Base-by-base conservation (phyloP, 179 eudicot species). In the Nepenthes alata region DNA sequence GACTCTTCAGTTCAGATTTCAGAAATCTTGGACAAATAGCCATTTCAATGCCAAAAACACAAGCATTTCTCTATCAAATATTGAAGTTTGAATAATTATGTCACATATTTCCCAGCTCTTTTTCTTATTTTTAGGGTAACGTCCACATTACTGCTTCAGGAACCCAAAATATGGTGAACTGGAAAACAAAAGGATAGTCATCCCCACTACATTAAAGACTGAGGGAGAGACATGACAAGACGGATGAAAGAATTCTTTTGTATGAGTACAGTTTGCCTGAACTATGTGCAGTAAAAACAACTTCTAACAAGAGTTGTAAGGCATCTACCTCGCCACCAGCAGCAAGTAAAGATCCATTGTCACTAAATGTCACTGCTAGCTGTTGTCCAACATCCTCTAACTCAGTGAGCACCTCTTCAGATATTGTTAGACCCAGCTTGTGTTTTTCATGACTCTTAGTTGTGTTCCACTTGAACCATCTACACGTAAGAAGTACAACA, bases 301-400 rank as follows among this genome's bases (percentile, higher is more conserved):
- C 53, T 55, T 55, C 37, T 34, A 13, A 35, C 55, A 52, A 52
- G 16, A 11, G 53, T 10, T 54, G 58, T 8, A 14, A 13, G 36
- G 58, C 38, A 56, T 67, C 74, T 91, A 91, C 96, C 98, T 89
- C 89, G 72, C 89, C 89, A 64, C 98, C 98, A 54, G 68, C 73
- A 35, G 95, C 98, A 68, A 91, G 86, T 62, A 86, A 66, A 68
- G 86, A 84, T 36, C 96, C 98, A 61, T 89, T 89, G 61, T 58
- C 67, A 66, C 72, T 78, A 71, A 93, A 87, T 39, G 83, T 56
- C 60, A 93, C 69, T 15, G 94, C 88, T 76, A 87, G 70, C 60
- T 93, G 98, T 66, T 83, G 91, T 50, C 86, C 97, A 66, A 93
- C 76, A 67, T 85, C 83, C 79, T 85, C 80, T 75, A 93, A 67